These are phyloP conservation scores for Gracilaria gracilis DNA, from an alignment of 23 red algal species.

Conservation along the genomic window DNA sequence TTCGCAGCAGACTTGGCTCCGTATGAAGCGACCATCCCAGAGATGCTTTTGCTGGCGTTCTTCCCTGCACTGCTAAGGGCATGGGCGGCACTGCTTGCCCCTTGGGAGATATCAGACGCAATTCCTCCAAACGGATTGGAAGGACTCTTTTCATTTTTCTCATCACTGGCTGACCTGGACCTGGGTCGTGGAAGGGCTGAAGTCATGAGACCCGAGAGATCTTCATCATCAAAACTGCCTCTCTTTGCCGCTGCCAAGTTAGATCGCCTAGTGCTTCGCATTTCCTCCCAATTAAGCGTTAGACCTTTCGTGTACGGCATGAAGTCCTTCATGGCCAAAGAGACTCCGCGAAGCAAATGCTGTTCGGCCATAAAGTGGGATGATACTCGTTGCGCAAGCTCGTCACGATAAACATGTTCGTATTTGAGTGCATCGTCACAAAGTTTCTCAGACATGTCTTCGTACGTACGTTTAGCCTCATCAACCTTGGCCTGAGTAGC, in stretches of 20 bases:
- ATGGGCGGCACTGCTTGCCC: conserved; percentile 44
- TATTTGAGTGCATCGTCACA: conserved; percentile 79
- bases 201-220: conserved; percentile 33
- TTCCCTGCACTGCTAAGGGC: conserved; percentile 57
- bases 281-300: conserved; percentile 77
- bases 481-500: conserved; percentile 64
- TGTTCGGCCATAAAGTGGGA: conserved; percentile 81
- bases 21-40: conserved; percentile 36
- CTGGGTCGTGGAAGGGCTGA: not conserved
- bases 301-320: conserved; percentile 76
- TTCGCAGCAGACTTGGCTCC: conserved; percentile 53
- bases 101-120: conserved; percentile 45
- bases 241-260: conserved; percentile 57
- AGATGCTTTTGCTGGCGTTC: conserved; percentile 55
- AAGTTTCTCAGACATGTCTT: conserved; percentile 79
- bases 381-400: conserved; percentile 84
- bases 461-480: conserved; percentile 68
- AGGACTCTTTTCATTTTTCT: not conserved
- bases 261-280: conserved; percentile 70
- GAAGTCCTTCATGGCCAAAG: conserved; percentile 59
- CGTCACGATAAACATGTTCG: conserved; percentile 82
- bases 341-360: conserved; percentile 67
- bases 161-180: not conserved
- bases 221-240: conserved; percentile 56
- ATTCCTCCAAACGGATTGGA: conserved; percentile 62